Conservation (phyloP, 441 rosid genomes). For the Biscutella auriculata region DNA sequence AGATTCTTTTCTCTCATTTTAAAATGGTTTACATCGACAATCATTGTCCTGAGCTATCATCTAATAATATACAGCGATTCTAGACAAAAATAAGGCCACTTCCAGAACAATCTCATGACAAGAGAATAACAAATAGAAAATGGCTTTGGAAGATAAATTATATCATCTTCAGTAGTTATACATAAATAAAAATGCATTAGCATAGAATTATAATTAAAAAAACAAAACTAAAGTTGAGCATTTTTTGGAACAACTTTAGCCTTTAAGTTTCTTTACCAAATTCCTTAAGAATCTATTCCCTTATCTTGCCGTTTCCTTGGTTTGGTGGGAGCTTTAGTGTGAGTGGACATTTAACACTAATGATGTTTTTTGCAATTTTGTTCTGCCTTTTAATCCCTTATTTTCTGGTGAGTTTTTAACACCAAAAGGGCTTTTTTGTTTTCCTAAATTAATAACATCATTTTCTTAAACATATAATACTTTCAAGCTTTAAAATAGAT, state of each 20-base stretch:
- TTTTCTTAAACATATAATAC: neutral
- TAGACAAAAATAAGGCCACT: neutral
- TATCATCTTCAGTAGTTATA: constrained; percentile 1
- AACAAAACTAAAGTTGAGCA: constrained; percentile 1
- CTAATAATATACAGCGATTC: neutral
- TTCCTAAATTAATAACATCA: neutral
- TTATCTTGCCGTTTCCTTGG: neutral
- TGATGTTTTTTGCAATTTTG: neutral
- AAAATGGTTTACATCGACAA: neutral
- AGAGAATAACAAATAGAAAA: neutral
- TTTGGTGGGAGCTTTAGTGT: constrained; percentile 13
- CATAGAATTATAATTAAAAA: neutral
- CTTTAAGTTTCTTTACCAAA: constrained; percentile 21
- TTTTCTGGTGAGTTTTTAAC: constrained; percentile 11
- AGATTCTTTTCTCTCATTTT: neutral
- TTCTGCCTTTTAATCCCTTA: neutral
- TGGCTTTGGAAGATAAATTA: constrained; percentile 2
- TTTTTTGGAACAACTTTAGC: constrained; percentile 6
- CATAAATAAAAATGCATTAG: neutral
- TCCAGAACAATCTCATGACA: neutral
- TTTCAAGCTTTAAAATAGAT: neutral
- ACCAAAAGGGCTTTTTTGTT: neutral
- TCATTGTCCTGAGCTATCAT: neutral
- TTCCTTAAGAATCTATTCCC: constrained; percentile 19
- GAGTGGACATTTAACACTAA: constrained; percentile 13